A percentile compares a stretch with the other conserved stretches of the same genome.
phyloP scores from a whole-genome alignment of 2,329 filamentous ascomycete species.

The Botrytis squamosa region DNA sequence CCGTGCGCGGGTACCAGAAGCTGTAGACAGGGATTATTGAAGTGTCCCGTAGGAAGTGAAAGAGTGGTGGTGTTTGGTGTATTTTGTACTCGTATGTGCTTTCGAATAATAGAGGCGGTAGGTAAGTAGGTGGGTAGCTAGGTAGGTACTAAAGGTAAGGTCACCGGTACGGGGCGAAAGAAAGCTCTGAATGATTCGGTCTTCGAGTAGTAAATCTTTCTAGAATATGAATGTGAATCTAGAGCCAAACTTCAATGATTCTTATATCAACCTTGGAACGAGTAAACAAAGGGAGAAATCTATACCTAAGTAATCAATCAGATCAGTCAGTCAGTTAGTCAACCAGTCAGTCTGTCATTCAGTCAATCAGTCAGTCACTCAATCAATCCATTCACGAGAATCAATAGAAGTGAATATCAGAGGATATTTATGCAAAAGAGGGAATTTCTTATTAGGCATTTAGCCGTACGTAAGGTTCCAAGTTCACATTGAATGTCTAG shows the following conservation, averaged over 20 bases:
- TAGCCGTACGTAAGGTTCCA: not conserved
- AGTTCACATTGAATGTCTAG: not conserved
- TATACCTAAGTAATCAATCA: not conserved
- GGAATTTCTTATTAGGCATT: not conserved
- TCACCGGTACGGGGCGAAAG: not conserved
- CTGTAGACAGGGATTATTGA: not conserved
- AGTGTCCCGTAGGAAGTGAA: not conserved
- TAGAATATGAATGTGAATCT: not conserved
- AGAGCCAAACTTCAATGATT: not conserved
- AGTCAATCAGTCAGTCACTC: not conserved
- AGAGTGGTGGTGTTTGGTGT: not conserved
- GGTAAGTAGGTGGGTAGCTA: too few relatives aligned
- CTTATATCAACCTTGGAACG: not conserved
- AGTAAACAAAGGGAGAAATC: not conserved
- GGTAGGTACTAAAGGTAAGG: not conserved
- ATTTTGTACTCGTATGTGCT: not conserved
- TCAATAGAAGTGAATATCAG: not conserved
- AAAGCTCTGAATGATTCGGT: not conserved
- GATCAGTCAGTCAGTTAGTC: not conserved
- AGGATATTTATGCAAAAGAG: not conserved
- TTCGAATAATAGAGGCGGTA: not conserved
- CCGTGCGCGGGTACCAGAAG: constrained; percentile 3
- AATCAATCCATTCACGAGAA: not conserved
- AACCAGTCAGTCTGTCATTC: not conserved
- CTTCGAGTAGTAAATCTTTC: not conserved